Evolutionary conservation across 495 filamentous ascomycete genomes (phyloP), one percentile per base, ranked within the genome.

Genomic region (Podospora pseudopauciseta): DNA sequence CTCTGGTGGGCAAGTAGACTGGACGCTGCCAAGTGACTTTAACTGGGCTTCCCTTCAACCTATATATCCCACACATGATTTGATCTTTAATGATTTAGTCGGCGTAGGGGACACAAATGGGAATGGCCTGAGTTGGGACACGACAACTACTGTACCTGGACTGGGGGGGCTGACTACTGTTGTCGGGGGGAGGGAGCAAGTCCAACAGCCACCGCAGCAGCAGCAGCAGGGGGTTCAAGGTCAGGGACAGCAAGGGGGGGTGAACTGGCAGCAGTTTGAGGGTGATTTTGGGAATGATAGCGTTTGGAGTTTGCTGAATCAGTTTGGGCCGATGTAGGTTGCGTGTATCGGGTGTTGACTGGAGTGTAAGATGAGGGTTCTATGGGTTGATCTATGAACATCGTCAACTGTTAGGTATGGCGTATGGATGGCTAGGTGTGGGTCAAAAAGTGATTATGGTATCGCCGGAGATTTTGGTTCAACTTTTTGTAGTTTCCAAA

Each of bases 281-380:
- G 86, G 83, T 2, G 79, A 82, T 65, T 85, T 86, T 72, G 81
- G 79, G 23, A 79, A 80, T 61, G 81, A 85, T 68, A 86, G 81
- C 63, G 80, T 86, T 44, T 86, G 84, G 84, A 81, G 73, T 60
- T 71, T 86, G 63, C 70, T 86, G 68, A 86, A 86, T 71, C 81
- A 81, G 68, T 84, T 63, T 58, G 55, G 55, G 19, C 55, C 55
- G 7, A 26, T 58, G n/a, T 58, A 57, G 18, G 34, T 39, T 39
- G 11, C 6, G 34, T 39, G 34, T 39, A 11, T 39, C 34, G 5
- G 34, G 23, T 23, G 23, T 23, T 23, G 23, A 23, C 23, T 23
- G 23, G 23, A 1, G 23, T 23, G 23, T 23, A 23, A 23, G 23
- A 23, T 23, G 23, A 23, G 23, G 23, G 23, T 23, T 2, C 1